Conservation (phyloP, 495 filamentous ascomycete species). For the Amphirosellinia nigrospora region DNA sequence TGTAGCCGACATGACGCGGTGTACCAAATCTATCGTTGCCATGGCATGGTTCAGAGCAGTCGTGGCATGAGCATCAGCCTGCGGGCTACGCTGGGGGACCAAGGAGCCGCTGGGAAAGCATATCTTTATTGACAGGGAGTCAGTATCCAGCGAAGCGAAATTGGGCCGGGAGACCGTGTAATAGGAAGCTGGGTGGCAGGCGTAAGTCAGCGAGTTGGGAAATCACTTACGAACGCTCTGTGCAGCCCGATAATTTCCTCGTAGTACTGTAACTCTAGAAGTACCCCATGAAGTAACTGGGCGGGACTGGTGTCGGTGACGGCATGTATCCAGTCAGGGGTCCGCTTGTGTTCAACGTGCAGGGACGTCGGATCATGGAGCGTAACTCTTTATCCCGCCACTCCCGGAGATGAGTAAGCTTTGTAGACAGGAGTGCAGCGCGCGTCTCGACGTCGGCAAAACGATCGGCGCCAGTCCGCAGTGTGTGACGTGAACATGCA, state of each 20-base stretch:
- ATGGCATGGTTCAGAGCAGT: slow-evolving; percentile 40
- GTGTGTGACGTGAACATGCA: slow-evolving; percentile 26
- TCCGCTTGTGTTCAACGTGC: slow-evolving; percentile 15
- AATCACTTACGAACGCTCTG: background rate
- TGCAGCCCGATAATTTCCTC: slow-evolving; percentile 38
- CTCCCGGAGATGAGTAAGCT: slow-evolving; percentile 13
- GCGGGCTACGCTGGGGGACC: slow-evolving; percentile 28
- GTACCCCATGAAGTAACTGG: slow-evolving; percentile 20
- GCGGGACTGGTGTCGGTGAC: slow-evolving; percentile 24
- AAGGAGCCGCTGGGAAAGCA: slow-evolving; percentile 37
- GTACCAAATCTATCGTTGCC: slow-evolving; percentile 29
- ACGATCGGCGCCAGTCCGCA: slow-evolving; percentile 10
- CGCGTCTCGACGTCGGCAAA: slow-evolving; percentile 20
- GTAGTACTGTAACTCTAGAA: slow-evolving; percentile 38
- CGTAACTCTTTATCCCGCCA: slow-evolving; percentile 30
- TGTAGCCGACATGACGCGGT: slow-evolving; percentile 32
- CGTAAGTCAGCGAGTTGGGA: background rate
- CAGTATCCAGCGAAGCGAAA: background rate
- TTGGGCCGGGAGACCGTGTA: background rate
- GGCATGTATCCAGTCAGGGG: slow-evolving; percentile 20
- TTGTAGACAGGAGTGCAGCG: slow-evolving; percentile 19
- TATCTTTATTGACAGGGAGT: slow-evolving; percentile 19
- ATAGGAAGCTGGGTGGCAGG: background rate
- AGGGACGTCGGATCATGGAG: slow-evolving; percentile 22
- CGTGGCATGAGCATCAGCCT: slow-evolving; percentile 35